phyloP scores from a whole-genome alignment of 1,284 basidiomycete species.

The Chalciporus piperatoides region DNA sequence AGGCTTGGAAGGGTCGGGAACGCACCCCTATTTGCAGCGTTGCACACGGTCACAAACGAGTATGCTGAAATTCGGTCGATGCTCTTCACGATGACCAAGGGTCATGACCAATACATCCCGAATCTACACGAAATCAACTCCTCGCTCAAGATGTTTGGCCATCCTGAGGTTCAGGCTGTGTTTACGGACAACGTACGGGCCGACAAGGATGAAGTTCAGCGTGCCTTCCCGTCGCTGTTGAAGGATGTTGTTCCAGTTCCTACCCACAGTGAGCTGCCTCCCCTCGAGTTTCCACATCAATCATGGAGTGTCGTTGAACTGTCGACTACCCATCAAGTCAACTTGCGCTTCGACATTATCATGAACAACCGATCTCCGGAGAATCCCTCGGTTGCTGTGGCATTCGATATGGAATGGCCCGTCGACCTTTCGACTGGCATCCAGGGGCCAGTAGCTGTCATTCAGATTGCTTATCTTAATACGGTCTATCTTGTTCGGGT shows the following conservation, averaged over 20 bases:
- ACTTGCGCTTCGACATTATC: neutral
- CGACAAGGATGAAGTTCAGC: neutral
- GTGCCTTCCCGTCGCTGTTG: neutral
- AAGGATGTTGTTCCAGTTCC: neutral
- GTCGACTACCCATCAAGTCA: neutral
- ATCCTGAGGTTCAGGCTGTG: neutral
- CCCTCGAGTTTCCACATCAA: neutral
- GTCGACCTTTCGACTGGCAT: neutral
- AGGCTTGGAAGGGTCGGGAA: neutral
- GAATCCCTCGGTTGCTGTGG: neutral
- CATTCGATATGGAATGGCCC: neutral
- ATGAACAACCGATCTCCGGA: neutral
- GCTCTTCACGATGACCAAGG: neutral
- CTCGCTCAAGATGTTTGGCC: neutral
- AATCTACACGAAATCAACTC: neutral
- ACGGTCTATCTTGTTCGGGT: neutral
- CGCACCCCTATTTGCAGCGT: neutral
- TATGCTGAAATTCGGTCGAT: neutral
- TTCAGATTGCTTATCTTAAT: neutral
- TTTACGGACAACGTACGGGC: conserved; percentile 1
- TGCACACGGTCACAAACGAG: conserved; percentile 2
- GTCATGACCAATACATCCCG: conserved; percentile 1
- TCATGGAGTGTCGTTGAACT: neutral
- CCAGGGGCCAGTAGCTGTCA: neutral
- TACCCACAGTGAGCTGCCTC: neutral